Conservation (phyloP, 352 stramenopile species). For the Globisporangium polare region DNA sequence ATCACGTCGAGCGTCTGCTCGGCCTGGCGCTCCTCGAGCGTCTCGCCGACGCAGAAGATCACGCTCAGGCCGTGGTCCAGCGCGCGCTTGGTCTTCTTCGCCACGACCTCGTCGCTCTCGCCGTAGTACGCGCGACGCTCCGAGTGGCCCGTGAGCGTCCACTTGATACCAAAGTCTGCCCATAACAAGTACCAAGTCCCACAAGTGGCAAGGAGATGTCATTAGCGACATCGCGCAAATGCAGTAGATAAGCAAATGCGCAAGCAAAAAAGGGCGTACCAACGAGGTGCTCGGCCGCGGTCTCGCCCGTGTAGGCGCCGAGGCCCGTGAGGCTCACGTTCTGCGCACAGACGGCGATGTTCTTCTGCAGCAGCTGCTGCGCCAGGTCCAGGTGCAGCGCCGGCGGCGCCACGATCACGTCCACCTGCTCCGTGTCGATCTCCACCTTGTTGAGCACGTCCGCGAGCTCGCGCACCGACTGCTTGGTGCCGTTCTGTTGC, state of each 20-base stretch:
- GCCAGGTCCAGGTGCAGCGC: conserved; percentile 63
- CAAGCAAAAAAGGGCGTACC: conserved; percentile 18
- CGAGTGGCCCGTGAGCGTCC: conserved; percentile 90
- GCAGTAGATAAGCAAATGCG: too few relatives aligned
- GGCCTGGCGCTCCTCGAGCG: conserved; percentile 84
- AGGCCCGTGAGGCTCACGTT: conserved; percentile 80
- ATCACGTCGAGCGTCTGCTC: conserved; percentile 91
- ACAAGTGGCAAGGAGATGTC: not conserved
- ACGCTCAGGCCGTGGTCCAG: conserved; percentile 87
- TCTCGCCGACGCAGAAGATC: conserved; percentile 98
- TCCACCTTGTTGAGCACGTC: conserved; percentile 79
- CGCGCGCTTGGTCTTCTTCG: conserved; percentile 91
- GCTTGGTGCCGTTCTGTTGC: conserved; percentile 59
- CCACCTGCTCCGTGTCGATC: conserved; percentile 54
- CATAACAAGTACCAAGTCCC: too few relatives aligned
- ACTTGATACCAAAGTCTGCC: conserved; percentile 65
- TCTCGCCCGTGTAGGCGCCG: conserved; percentile 92
- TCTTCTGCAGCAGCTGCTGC: conserved; percentile 44
- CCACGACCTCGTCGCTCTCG: conserved; percentile 93
- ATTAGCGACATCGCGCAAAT: too few relatives aligned
- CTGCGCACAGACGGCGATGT: conserved; percentile 72
- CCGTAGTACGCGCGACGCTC: conserved; percentile 90
- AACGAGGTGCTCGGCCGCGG: conserved; percentile 89
- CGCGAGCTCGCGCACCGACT: conserved; percentile 84
- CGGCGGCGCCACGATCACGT: conserved; percentile 79